Evolutionary conservation across 1,284 basidiomycete genomes (phyloP), one percentile per base, ranked within the genome.

Genomic region (Trichosporon ovoides): DNA sequence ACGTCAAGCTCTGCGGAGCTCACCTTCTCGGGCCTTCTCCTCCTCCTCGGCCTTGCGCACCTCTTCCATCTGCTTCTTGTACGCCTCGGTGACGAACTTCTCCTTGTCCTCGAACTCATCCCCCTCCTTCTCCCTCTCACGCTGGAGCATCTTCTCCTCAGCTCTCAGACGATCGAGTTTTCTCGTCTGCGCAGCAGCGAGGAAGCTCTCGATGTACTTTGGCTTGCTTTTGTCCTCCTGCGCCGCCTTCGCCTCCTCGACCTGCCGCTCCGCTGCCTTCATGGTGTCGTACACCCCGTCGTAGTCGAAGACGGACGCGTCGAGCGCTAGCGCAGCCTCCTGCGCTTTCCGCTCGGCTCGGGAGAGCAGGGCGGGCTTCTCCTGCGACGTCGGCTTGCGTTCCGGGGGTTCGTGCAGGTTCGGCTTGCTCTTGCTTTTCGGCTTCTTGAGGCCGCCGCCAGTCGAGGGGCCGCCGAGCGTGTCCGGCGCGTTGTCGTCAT

Each of bases 61-160:
- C 77, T 95, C 90, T 51, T 85, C 94, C 85, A 96, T 91, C 77
- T 98, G 96, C 62, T 91, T 88, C 76, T 93, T 93, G 79, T 98
- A 99, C 35, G 92, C 93, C 69, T 93, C 90, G 1, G 96, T 99
- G 46, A 98, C 94, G 69, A 98, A 99, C 20, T 87, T 83, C 62
- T 98, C 96, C 80, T 95, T 98, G 79, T 91, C 95, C 50, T 82
- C 83, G 75, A 92, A 99, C 74, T 94, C 85, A 63, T 95, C 92
- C 0, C 96, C 96, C 78, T 99, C 96, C 22, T 83, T 80, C 73
- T 94, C 91, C 19, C 96, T 84, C 74, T 98, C 95, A 50, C 85
- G 83, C 75, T 95, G 89, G 68, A 98, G 88, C 87, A 94, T 90
- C 81, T 98, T 98, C 78, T 98, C 93, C 77, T 99, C 95, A 0